phyloP scores from a whole-genome alignment of 305 asterid genomes.

The Euphrasia arctica region DNA sequence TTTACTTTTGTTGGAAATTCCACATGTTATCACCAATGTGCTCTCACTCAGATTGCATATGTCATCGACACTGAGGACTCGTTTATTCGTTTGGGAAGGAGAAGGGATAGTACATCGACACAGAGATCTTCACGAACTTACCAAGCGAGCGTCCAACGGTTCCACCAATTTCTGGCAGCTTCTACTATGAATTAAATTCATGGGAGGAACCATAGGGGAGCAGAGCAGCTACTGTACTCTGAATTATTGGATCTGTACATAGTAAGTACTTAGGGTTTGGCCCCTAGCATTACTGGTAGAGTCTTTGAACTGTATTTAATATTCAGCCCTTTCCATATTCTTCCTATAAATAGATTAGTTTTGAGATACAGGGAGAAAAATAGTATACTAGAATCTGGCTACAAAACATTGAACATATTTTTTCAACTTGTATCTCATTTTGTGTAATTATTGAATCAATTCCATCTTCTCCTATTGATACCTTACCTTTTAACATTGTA shows the following conservation, averaged over 20 bases:
- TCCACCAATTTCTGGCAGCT: conserved; percentile 31
- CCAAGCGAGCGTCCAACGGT: conserved; percentile 34
- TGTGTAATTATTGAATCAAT: too few species aligned
- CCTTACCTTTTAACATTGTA: too few species aligned
- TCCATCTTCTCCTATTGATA: too few species aligned
- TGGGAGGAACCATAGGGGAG: conserved; percentile 21
- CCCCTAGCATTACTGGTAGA: conserved; percentile 30
- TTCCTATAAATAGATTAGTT: conserved; percentile 22
- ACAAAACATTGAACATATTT: too few species aligned
- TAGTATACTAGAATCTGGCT: conserved; percentile 18
- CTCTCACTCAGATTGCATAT: conserved; percentile 40
- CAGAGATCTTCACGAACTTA: conserved; percentile 25
- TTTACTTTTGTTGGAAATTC: conserved; percentile 7
- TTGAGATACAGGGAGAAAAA: conserved; percentile 23
- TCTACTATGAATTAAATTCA: conserved; percentile 16
- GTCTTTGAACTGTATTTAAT: conserved; percentile 26
- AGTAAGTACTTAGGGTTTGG: conserved; percentile 26
- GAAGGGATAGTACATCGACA: conserved; percentile 19
- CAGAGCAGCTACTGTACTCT: conserved; percentile 19
- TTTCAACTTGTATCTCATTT: too few species aligned
- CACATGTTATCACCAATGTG: conserved; percentile 10
- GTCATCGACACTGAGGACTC: conserved; percentile 49
- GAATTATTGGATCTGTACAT: conserved; percentile 39
- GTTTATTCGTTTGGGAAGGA: conserved; percentile 39
- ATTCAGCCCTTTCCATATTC: conserved; percentile 26